Base-by-base conservation (phyloP, 2,329 filamentous ascomycete genomes). In the Fusarium scirpi region DNA sequence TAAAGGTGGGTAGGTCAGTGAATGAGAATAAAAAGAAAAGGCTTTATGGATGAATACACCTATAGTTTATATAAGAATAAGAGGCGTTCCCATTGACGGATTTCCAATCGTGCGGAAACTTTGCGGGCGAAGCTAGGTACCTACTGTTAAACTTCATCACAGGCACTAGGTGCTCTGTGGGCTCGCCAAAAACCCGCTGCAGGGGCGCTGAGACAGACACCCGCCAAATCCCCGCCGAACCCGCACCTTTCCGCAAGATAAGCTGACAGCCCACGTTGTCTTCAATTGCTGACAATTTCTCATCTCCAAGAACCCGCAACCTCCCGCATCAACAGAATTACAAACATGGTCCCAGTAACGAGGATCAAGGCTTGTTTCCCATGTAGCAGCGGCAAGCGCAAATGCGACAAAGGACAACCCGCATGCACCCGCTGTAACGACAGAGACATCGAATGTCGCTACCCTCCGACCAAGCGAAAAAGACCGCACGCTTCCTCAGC, bases 361-460 rank as follows among this genome's bases (percentile, higher is more conserved):
- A 65, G 65, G 10, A 9, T 52, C 5, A 65, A 65, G 10, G 62
- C 61, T 0, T 65, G 62, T 2, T 52, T 20, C 20, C 18, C 61
- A 0, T 65, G 61, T 8, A 43, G 40, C 1, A 47, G 10, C 2
- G 61, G 62, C 4, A 65, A 65, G 11, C 22, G 61, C 6, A 65
- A 32, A 20, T 65, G 61, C 10, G 62, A 65, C 40, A 65, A 43
- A n/a, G 32, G 8, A 20, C 62, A 65, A 4, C 62, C 62, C 6
- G 3, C 40, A 0, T 65, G 62, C 22, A 40, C 61, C 0, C 61
- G 62, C 3, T 65, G 62, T 2, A 43, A 29, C 12, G 62, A 65
- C 16, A 40, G 61, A n/a, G 61, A 65, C 9, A 11, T 60, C 1
- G 53, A 65, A 5, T 65, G 62, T 11, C 40, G 61, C 2, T 65